Percentiles rank a stretch among this genome's conserved stretches.
Conservation (phyloP, 2,329 filamentous ascomycete species). For the Cadophora malorum region DNA sequence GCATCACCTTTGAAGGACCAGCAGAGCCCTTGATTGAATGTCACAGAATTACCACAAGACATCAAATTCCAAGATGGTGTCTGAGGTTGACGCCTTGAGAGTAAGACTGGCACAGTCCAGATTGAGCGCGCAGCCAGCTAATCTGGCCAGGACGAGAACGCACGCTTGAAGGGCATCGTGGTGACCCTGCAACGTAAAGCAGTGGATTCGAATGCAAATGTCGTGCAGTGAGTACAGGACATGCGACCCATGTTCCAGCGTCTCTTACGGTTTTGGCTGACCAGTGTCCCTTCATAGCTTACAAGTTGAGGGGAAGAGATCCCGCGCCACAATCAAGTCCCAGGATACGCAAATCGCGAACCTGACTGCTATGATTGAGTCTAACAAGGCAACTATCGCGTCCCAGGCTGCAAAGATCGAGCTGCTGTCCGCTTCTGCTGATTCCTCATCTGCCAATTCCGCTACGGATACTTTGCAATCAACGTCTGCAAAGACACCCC, state of each 20-base stretch:
- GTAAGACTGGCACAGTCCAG: background rate
- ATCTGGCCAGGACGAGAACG: constrained; percentile 1
- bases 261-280: background rate
- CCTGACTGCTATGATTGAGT: background rate
- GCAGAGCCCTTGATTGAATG: background rate
- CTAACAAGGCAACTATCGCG: too few species aligned
- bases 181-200: background rate
- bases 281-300: background rate
- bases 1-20: background rate
- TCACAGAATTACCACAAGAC: background rate
- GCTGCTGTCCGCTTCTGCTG: too few species aligned
- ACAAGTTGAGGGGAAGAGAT: background rate
- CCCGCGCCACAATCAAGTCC: background rate
- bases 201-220: background rate
- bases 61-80: background rate
- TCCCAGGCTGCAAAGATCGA: background rate
- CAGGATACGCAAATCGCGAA: background rate
- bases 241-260: background rate
- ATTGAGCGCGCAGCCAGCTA: background rate
- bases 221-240: constrained; percentile 3
- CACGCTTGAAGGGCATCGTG: background rate
- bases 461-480: background rate
- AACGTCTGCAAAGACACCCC: background rate
- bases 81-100: background rate
- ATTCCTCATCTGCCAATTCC: too few species aligned